Base-by-base conservation (phyloP, 148 eudicot species). In the Rhododendron griersonianum region DNA sequence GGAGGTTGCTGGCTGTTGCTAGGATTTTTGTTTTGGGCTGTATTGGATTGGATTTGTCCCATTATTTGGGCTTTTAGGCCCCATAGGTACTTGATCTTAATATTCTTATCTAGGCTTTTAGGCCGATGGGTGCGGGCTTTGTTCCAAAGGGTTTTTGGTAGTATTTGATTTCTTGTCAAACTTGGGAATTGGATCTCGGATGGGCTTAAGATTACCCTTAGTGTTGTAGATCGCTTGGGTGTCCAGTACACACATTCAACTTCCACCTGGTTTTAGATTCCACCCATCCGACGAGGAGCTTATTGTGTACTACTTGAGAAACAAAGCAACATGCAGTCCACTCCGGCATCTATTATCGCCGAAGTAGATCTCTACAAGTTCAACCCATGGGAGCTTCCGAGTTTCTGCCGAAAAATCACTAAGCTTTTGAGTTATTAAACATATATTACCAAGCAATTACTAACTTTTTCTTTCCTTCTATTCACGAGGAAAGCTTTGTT, bases 261-360 rank as follows among this genome's bases (percentile, higher is more conserved):
- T 89, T 81, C 90, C 89, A 37, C 87, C 90, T 25, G 90, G 90
- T 47, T 89, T 89, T 37, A 87, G 90, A 75, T 89, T 89, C 81
- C 87, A 89, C 61, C 90, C 90, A 15, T 75, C 90, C 16, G 87
- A 87, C 37, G 87, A 89, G 55, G 89, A 89, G 45, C 89, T 89
- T 59, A 89, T 89, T 21, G 76, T 86, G 37, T 61, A 86, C 88
- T 89, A 87, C 39, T 76, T 89, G 33, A 84, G 78, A 50, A 89
- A 89, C 82, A 87, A 89, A 81, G 90, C 87, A 19, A 84, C 85
- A 37, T 87, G 87, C 57, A 80, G 28, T 19, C 82, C 90, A 47
- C 81, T 87, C 89, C 89, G 19, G 89, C 81, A 50, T 84, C 89
- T 6, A 84, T 87, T 37, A 81, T 89, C 67, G 85, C 85, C 37